A percentile compares a stretch with the other conserved stretches of the same genome.
Evolutionary conservation across 2,329 filamentous ascomycete species (phyloP).

Genomic region (Pseudocercospora fuligena): DNA sequence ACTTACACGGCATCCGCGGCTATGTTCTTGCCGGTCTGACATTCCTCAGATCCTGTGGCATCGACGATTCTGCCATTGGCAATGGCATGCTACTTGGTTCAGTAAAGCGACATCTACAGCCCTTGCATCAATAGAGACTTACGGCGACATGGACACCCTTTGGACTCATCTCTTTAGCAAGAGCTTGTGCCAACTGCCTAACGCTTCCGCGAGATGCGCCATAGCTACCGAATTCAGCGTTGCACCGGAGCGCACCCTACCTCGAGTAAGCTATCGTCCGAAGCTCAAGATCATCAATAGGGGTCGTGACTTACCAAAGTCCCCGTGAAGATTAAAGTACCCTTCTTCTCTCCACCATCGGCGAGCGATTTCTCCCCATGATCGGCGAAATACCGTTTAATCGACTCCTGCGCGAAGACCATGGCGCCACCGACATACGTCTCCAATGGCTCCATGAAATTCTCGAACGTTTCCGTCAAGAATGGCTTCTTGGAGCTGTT

Average conservation of each 20-base stretch:
- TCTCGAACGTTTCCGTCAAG: slow-evolving; percentile 58
- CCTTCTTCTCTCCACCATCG: slow-evolving; percentile 58
- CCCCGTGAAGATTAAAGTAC: slow-evolving; percentile 62
- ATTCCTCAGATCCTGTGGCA: slow-evolving; percentile 52
- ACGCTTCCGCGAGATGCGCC: slow-evolving; percentile 59
- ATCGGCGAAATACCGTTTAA: slow-evolving; percentile 58
- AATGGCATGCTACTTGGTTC: slow-evolving; percentile 53
- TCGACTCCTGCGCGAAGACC: slow-evolving; percentile 58
- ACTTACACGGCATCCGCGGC: slow-evolving; percentile 62
- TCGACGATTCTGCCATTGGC: slow-evolving; percentile 61
- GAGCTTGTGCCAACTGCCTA: slow-evolving; percentile 60
- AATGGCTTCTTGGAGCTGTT: slow-evolving; percentile 61
- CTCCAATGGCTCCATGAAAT: slow-evolving; percentile 54
- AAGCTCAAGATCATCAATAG: not conserved
- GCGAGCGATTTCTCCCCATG: slow-evolving; percentile 55
- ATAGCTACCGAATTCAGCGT: slow-evolving; percentile 60
- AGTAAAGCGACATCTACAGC: not conserved
- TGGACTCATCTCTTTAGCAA: slow-evolving; percentile 62
- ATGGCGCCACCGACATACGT: slow-evolving; percentile 62
- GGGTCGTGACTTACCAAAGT: slow-evolving; percentile 40
- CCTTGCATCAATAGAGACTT: not conserved
- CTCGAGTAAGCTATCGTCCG: not conserved
- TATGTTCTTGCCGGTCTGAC: slow-evolving; percentile 59
- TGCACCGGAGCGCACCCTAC: slow-evolving; percentile 51
- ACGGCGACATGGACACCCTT: slow-evolving; percentile 60